Percentiles rank a stretch among this genome's conserved stretches.
phyloP scores from a whole-genome alignment of 805 yeast species.

The Torulaspora gathmanii region DNA sequence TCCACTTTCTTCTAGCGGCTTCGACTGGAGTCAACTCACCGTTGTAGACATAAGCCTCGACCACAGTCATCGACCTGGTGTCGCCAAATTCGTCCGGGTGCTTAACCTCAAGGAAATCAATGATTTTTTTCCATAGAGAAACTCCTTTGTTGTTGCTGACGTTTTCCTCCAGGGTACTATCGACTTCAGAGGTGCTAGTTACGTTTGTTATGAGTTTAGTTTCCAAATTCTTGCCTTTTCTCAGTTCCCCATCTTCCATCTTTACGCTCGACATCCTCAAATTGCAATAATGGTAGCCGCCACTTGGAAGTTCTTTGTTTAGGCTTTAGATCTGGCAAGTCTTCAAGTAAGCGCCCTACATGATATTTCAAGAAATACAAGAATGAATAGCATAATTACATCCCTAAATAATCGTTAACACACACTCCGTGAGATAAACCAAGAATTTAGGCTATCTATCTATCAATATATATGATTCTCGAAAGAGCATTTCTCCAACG shows the following conservation, averaged over 20 bases:
- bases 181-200: neutral
- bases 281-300: too few relatives aligned
- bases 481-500: neutral
- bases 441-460: too few relatives aligned
- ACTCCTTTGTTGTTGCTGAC: neutral
- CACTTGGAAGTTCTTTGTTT: too few relatives aligned
- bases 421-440: too few relatives aligned
- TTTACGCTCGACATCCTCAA: neutral
- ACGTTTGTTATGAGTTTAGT: conserved; percentile 1
- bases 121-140: conserved; percentile 4
- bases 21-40: conserved; percentile 80
- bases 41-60: conserved; percentile 54
- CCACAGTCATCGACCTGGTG: conserved; percentile 4
- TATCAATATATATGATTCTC: neutral
- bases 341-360: neutral
- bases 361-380: neutral
- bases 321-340: neutral
- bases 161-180: neutral
- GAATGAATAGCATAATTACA: neutral
- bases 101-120: conserved; percentile 8
- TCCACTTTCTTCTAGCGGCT: conserved; percentile 68
- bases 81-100: conserved; percentile 8
- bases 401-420: neutral
- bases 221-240: neutral
- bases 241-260: neutral